Conservation (phyloP, 2,329 filamentous ascomycete genomes). For the Trichoderma sp. region DNA sequence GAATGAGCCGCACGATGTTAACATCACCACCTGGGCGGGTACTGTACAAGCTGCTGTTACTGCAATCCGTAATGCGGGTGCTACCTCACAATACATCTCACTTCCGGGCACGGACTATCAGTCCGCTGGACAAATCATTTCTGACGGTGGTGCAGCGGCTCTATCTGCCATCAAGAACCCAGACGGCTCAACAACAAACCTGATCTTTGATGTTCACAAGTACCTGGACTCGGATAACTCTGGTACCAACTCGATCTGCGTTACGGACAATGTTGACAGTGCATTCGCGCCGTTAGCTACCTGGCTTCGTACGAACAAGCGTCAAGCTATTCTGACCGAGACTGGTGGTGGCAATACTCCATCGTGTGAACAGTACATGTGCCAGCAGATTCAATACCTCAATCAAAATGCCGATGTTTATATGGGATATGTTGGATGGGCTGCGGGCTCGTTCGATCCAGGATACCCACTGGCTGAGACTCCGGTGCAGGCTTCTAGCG, state of each 20-base stretch:
- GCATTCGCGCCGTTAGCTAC: constrained; percentile 45
- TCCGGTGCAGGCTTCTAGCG: not conserved
- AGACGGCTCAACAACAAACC: constrained; percentile 52
- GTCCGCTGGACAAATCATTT: constrained; percentile 46
- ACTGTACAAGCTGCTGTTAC: constrained; percentile 62
- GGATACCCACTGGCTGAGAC: constrained; percentile 8
- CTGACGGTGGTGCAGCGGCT: constrained; percentile 48
- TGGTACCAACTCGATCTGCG: constrained; percentile 51
- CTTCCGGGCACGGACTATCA: constrained; percentile 60
- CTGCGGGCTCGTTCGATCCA: constrained; percentile 6
- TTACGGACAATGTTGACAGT: constrained; percentile 49
- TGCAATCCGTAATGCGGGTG: constrained; percentile 61
- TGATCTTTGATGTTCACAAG: constrained; percentile 60
- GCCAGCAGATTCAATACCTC: constrained; percentile 10
- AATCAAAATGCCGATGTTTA: not conserved
- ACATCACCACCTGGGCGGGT: constrained; percentile 55
- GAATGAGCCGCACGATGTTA: constrained; percentile 65
- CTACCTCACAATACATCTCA: constrained; percentile 56
- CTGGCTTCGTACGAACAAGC: constrained; percentile 31
- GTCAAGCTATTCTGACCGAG: constrained; percentile 12
- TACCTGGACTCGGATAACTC: constrained; percentile 58
- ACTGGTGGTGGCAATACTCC: constrained; percentile 7
- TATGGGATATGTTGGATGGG: constrained; percentile 6
- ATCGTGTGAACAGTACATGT: not conserved
- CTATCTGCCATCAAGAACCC: constrained; percentile 56